Conservation (phyloP, 805 yeast species). For the Metschnikowia anglica region DNA sequence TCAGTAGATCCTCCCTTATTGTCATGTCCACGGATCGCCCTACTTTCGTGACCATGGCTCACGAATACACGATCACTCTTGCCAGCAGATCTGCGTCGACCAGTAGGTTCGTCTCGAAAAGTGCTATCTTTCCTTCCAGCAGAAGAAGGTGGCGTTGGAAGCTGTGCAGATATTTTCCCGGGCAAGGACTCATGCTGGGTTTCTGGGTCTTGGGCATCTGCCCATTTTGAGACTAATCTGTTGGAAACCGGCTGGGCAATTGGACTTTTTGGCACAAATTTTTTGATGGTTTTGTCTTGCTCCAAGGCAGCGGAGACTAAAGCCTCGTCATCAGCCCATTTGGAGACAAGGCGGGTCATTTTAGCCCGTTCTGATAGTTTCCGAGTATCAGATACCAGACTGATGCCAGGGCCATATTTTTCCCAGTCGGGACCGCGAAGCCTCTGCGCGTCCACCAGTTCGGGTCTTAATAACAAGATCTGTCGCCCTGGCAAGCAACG, state of each 20-base stretch:
- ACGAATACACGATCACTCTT: slow-evolving; percentile 1
- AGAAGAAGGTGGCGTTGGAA: slow-evolving; percentile 11
- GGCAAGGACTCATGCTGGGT: background rate
- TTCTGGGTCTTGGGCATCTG: slow-evolving; percentile 19
- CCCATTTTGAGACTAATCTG: slow-evolving; percentile 37
- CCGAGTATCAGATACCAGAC: background rate
- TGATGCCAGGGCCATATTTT: background rate
- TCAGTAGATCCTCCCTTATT: too few species aligned
- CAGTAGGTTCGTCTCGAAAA: background rate
- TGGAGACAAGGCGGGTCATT: slow-evolving; percentile 28
- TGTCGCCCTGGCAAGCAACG: too few species aligned
- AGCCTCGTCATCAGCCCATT: slow-evolving; percentile 38
- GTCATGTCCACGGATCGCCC: background rate
- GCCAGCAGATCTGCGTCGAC: slow-evolving; percentile 3
- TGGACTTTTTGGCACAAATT: background rate
- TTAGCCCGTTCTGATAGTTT: background rate
- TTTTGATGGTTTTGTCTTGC: background rate
- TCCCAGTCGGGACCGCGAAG: too few species aligned
- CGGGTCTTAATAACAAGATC: too few species aligned
- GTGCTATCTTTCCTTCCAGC: background rate
- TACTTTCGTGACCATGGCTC: background rate
- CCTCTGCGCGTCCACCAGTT: too few species aligned
- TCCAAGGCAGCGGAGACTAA: slow-evolving; percentile 26
- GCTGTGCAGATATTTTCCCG: background rate
- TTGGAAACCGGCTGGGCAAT: slow-evolving; percentile 1